Evolutionary conservation across 129 eudicot genomes (phyloP).

Genomic region (Arctium lappa): DNA sequence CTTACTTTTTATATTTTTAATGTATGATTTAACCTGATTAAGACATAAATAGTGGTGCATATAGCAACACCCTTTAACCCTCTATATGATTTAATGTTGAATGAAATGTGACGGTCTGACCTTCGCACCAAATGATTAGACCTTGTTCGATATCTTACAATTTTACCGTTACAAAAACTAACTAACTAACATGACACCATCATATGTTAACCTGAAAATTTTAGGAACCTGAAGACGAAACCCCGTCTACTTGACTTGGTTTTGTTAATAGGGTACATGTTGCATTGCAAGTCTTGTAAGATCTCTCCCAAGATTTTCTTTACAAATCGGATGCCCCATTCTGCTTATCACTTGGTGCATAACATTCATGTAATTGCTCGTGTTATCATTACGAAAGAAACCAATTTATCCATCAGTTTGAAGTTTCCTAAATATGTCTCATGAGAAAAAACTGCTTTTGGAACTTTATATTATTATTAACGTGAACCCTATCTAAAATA

Average conservation of each 20-base stretch:
- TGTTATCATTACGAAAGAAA: slow-evolving; percentile 4
- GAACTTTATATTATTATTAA: slow-evolving; percentile 10
- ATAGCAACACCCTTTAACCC: too few species aligned
- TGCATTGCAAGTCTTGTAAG: background rate
- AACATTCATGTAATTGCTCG: background rate
- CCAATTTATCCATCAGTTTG: background rate
- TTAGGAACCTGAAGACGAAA: too few species aligned
- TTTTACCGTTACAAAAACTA: too few species aligned
- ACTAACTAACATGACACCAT: too few species aligned
- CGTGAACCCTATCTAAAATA: background rate
- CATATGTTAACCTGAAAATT: too few species aligned
- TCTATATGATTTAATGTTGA: too few species aligned
- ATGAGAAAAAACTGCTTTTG: background rate
- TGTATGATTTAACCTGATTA: too few species aligned
- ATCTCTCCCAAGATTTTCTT: slow-evolving; percentile 1
- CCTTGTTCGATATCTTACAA: too few species aligned
- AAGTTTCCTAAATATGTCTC: background rate
- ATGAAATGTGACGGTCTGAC: too few species aligned
- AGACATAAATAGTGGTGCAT: too few species aligned
- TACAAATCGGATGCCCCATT: background rate
- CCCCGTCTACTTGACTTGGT: background rate
- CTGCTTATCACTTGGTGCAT: slow-evolving; percentile 10
- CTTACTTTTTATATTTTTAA: too few species aligned
- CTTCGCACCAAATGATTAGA: too few species aligned
- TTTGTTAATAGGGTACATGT: background rate